Evolutionary conservation across 1,284 basidiomycete species (phyloP).

Genomic region (Gymnopus androsaceus): DNA sequence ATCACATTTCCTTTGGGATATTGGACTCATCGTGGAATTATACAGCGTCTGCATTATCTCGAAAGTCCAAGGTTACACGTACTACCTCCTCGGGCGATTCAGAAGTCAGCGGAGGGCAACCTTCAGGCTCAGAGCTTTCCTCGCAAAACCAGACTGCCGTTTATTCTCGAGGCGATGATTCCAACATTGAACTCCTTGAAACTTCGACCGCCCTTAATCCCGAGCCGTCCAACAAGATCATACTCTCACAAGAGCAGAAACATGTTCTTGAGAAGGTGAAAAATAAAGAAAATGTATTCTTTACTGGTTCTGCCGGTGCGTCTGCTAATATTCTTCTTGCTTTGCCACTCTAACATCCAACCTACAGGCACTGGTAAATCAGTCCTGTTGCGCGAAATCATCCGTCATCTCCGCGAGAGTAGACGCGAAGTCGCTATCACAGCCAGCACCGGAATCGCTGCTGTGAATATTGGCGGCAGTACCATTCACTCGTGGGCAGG

Average conservation of each 20-base stretch:
- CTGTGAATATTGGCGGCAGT: constrained; percentile 87
- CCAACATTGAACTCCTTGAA: constrained; percentile 12
- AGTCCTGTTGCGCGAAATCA: constrained; percentile 86
- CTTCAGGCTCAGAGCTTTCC: too few species aligned
- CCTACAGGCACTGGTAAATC: constrained; percentile 91
- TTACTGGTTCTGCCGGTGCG: constrained; percentile 80
- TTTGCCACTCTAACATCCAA: not conserved
- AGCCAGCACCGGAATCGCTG: constrained; percentile 89
- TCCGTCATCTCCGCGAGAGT: constrained; percentile 55
- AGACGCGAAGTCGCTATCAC: constrained; percentile 74
- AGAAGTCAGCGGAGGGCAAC: too few species aligned
- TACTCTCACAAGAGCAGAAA: constrained; percentile 40
- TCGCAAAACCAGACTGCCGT: too few species aligned
- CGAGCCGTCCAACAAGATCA: constrained; percentile 16
- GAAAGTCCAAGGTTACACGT: not conserved
- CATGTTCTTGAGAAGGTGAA: constrained; percentile 35
- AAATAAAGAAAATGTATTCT: constrained; percentile 54
- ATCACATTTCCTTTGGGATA: not conserved
- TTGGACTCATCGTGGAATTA: not conserved
- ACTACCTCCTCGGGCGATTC: constrained; percentile 10
- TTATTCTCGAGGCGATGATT: not conserved
- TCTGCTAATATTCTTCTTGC: constrained; percentile 3
- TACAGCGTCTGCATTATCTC: not conserved
- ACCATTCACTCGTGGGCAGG: constrained; percentile 92
- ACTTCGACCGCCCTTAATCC: not conserved